Percentiles rank a stretch among this genome's conserved stretches.
Evolutionary conservation across 2,329 filamentous ascomycete genomes (phyloP).

Genomic region (Colletotrichum euphorbiae): DNA sequence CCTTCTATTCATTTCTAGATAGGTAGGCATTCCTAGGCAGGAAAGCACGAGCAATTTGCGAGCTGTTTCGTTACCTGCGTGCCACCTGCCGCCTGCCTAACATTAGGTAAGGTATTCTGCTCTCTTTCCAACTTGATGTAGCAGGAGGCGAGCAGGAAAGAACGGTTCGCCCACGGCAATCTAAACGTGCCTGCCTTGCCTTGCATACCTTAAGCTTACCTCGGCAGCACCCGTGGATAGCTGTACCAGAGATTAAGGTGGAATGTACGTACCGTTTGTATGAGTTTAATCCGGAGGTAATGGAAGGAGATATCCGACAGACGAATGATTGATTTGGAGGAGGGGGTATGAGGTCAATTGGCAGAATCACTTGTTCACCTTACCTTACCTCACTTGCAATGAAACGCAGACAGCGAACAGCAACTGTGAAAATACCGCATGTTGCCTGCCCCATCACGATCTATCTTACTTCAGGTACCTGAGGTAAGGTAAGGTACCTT

Average conservation of each 20-base stretch:
- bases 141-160: background rate
- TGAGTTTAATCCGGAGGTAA: too few species aligned
- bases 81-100: background rate
- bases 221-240: background rate
- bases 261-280: background rate
- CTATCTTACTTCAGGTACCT: too few species aligned
- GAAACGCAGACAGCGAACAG: background rate
- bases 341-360: too few species aligned
- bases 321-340: background rate
- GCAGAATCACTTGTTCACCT: background rate
- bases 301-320: background rate
- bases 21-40: constrained; percentile 16
- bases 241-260: background rate
- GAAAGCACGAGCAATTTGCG: constrained; percentile 31
- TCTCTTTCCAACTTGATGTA: background rate
- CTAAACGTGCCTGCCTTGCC: constrained; percentile 4
- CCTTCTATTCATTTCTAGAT: constrained; percentile 5
- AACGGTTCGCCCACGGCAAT: constrained; percentile 28
- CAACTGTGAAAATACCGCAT: too few species aligned
- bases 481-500: too few species aligned
- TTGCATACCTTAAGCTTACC: too few species aligned
- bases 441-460: too few species aligned
- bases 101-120: too few species aligned
- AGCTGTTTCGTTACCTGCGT: background rate
- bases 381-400: background rate